Base-by-base conservation (phyloP, 257 asterid genomes). In the Phtheirospermum japonicum region DNA sequence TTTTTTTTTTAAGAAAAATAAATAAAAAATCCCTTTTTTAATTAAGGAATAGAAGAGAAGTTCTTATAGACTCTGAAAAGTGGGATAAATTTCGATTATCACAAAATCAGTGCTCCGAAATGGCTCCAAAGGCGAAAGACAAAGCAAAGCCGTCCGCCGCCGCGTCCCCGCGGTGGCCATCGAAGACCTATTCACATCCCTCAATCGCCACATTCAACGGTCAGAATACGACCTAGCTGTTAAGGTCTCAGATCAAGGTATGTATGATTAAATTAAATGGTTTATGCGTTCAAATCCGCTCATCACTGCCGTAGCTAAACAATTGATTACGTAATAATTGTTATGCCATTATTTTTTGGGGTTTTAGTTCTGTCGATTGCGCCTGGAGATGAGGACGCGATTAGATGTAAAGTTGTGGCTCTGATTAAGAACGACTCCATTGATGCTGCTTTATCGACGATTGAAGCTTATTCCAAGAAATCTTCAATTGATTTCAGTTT, bases 371-470 rank as follows among this genome's bases (percentile, higher is more conserved):
- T 86, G 23, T 70, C 86, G 53, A 72, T 79, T 64, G 78, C 83
- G 14, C 95, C 95, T 65, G 84, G 83, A 45, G 97, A 92, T 66
- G 99, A 86, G 78, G 99, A 89, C 42, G 99, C 97, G 48, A 66
- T 85, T 32, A 74, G 76, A 56, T 89, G 96, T 63, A 92, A 92
- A 75, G 69, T 92, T 9, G 94, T 89, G 77, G 96, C 96, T 10
- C 72, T 92, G 77, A 70, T 92, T 59, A 85, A 77, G 70, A 77
- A 71, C 34, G 88, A 85, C 43, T 59, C 57, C 62, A 70, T 85
- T 5, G 95, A 89, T 8, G 83, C 74, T 63, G 94, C 99, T 28
- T 66, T 89, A 20, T 56, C 64, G 31, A 70, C 95, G 5, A 89
- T 89, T 65, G 73, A 77, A 49, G 76, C n/a, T 59, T 76, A 6